These are phyloP conservation scores for Aspergillus ustus DNA, from an alignment of 2,329 filamentous ascomycete species.

Conservation along the genomic window DNA sequence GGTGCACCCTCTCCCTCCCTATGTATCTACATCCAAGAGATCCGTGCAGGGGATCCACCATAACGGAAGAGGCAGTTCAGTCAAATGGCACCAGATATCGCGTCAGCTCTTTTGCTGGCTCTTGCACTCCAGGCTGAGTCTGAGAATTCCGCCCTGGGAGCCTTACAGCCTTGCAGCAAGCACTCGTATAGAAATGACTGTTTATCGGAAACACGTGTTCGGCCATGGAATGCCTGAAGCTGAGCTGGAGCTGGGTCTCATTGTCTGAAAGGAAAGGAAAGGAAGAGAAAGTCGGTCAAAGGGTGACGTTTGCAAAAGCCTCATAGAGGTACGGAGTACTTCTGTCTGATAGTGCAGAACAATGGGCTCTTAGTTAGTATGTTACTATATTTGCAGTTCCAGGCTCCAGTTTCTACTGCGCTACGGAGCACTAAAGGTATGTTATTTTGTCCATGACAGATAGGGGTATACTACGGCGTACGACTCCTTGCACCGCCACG, in stretches of 20 bases:
- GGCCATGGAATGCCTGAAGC: neutral
- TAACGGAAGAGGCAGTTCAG: neutral
- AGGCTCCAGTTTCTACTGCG: neutral
- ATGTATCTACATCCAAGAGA: neutral
- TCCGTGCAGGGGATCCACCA: neutral
- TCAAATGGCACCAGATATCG: neutral
- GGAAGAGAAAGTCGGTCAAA: neutral
- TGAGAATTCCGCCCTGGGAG: constrained; percentile 8
- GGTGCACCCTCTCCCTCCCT: neutral
- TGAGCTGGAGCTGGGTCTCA: neutral
- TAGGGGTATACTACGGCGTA: neutral
- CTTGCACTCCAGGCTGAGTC: neutral
- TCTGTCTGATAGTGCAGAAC: constrained; percentile 4
- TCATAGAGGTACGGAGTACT: neutral
- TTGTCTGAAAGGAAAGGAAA: neutral
- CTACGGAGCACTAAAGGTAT: neutral
- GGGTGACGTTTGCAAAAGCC: constrained; percentile 13
- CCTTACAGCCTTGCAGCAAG: constrained; percentile 16
- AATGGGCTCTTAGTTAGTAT: neutral
- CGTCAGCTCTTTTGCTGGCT: neutral
- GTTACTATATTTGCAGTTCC: constrained; percentile 9
- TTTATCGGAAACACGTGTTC: constrained; percentile 13
- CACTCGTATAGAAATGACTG: constrained; percentile 3
- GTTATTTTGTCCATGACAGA: neutral
- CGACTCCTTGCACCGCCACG: constrained; percentile 13